Evolutionary conservation across 2,329 filamentous ascomycete genomes (phyloP).

Genomic region (Lachnellula hyalina): DNA sequence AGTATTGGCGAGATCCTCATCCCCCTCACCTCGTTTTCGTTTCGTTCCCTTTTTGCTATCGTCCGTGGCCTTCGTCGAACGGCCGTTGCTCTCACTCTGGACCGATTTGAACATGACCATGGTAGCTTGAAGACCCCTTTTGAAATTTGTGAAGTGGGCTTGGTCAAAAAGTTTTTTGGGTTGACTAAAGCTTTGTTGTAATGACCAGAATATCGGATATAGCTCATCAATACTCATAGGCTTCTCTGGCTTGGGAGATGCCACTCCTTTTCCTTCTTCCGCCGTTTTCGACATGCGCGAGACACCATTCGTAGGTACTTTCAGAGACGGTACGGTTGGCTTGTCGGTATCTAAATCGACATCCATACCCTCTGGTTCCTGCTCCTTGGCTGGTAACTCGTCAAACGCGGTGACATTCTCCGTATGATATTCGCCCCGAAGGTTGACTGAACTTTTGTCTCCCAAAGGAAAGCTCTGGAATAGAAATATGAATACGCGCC

Average conservation of each 20-base stretch:
- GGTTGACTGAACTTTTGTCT: slow-evolving; percentile 94
- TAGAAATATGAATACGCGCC: slow-evolving; percentile 95
- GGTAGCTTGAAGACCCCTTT: slow-evolving; percentile 55
- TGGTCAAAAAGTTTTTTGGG: slow-evolving; percentile 76
- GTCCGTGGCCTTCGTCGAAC: slow-evolving; percentile 48
- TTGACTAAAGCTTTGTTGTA: slow-evolving; percentile 88
- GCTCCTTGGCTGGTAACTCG: slow-evolving; percentile 38
- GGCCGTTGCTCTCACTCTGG: slow-evolving; percentile 41
- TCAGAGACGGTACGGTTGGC: slow-evolving; percentile 18
- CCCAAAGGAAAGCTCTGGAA: slow-evolving; percentile 97
- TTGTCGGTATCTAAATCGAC: slow-evolving; percentile 48
- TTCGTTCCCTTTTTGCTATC: slow-evolving; percentile 63
- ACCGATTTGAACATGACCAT: slow-evolving; percentile 72
- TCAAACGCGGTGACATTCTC: slow-evolving; percentile 92
- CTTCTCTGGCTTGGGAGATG: slow-evolving; percentile 40
- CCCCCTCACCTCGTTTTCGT: slow-evolving; percentile 59
- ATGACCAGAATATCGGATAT: slow-evolving; percentile 89
- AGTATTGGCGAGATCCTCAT: slow-evolving; percentile 60
- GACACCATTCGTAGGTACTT: slow-evolving; percentile 25
- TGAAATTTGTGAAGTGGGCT: slow-evolving; percentile 61
- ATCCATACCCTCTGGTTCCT: slow-evolving; percentile 55
- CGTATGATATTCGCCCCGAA: slow-evolving; percentile 90
- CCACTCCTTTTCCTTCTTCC: slow-evolving; percentile 30
- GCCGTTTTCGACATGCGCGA: slow-evolving; percentile 2
- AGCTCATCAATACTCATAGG: slow-evolving; percentile 63